Evolutionary conservation across 164 flowering plant species (phyloP).

Genomic region (Magnolia sinica): DNA sequence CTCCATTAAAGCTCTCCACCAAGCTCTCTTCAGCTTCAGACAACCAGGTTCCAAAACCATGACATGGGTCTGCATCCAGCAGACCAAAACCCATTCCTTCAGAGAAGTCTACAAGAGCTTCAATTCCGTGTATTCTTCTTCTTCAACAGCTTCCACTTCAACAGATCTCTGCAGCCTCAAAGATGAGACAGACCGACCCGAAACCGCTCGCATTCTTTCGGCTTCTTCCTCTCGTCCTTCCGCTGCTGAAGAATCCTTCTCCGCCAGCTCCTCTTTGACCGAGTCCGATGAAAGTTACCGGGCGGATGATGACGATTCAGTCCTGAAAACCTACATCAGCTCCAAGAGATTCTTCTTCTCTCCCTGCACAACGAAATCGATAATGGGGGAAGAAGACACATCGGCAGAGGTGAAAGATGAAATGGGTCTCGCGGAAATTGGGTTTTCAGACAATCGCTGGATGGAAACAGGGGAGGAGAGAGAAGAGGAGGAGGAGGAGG

Average conservation of each 20-base stretch:
- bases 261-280: conserved; percentile 2
- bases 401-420: not conserved
- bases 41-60: conserved; percentile 10
- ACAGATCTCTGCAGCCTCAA: conserved; percentile 9
- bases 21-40: conserved; percentile 10
- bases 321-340: conserved; percentile 5
- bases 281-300: not conserved
- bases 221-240: not conserved
- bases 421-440: not conserved
- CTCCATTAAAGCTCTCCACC: conserved; percentile 18
- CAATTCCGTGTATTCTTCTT: conserved; percentile 12
- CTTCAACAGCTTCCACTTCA: conserved; percentile 6
- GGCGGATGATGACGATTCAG: not conserved
- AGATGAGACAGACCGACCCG: conserved; percentile 3
- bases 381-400: conserved; percentile 1
- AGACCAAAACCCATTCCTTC: conserved; percentile 19
- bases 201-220: not conserved
- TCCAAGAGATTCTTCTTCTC: conserved; percentile 19
- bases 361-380: conserved; percentile 20
- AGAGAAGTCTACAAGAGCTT: conserved; percentile 19
- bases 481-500: not conserved
- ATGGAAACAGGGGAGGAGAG: conserved; percentile 1
- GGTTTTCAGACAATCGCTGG: not conserved
- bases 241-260: conserved; percentile 1
- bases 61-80: conserved; percentile 20